phyloP scores from a whole-genome alignment of 2,329 filamentous ascomycete species.

The Paraphaeosphaeria minitans region DNA sequence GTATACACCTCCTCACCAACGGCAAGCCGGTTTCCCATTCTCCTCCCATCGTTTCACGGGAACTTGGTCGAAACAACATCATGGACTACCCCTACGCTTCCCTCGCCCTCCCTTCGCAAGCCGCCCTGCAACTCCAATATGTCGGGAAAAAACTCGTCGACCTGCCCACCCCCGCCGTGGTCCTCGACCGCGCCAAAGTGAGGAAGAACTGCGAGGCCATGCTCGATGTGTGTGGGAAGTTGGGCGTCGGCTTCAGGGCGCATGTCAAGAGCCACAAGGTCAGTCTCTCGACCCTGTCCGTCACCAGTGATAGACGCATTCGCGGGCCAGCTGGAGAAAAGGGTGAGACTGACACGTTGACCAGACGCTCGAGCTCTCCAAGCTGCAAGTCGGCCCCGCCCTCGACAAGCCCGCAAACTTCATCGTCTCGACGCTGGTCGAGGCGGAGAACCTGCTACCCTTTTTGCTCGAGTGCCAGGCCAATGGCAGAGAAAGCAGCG shows the following conservation, averaged over 20 bases:
- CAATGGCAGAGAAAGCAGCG: conserved; percentile 62
- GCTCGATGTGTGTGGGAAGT: conserved; percentile 64
- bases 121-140: conserved; percentile 45
- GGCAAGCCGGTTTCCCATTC: too few relatives aligned
- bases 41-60: too few relatives aligned
- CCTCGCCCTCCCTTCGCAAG: conserved; percentile 24
- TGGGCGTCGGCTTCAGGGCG: conserved; percentile 71
- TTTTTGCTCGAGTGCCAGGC: conserved; percentile 64
- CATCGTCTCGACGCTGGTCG: conserved; percentile 74
- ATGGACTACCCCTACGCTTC: conserved; percentile 13
- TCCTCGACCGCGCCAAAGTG: conserved; percentile 71
- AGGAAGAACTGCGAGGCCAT: conserved; percentile 72
- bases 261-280: conserved; percentile 88
- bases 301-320: too few relatives aligned
- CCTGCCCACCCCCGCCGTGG: conserved; percentile 68
- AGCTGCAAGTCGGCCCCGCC: conserved; percentile 67
- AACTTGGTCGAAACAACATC: too few relatives aligned
- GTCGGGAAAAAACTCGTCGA: conserved; percentile 65
- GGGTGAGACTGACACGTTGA: not conserved
- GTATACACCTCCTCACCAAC: too few relatives aligned
- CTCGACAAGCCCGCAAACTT: conserved; percentile 60
- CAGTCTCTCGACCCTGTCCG: conserved; percentile 12
- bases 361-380: conserved; percentile 69
- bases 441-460: conserved; percentile 70
- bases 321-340: too few relatives aligned